Percentiles rank a stretch among this genome's conserved stretches.
These are phyloP conservation scores for Trifolium fragiferum DNA, from an alignment of 306 rosid species.

Conservation along the genomic window DNA sequence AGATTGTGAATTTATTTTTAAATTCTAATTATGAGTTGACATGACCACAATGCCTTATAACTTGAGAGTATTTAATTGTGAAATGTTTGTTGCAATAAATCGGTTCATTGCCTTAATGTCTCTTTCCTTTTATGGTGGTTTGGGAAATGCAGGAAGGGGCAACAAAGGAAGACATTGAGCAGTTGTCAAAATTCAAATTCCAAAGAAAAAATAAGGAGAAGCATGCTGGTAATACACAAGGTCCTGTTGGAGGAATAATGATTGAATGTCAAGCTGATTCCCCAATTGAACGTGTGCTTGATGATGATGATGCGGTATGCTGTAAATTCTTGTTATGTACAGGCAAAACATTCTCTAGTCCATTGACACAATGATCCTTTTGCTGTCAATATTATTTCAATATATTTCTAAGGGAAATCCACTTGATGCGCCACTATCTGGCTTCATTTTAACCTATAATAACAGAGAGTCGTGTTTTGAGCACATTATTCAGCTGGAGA, in stretches of 20 bases:
- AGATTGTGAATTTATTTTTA: conserved; percentile 16
- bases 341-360: conserved; percentile 11
- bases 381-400: conserved; percentile 27
- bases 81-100: conserved; percentile 31
- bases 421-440: conserved; percentile 10
- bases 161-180: conserved; percentile 89
- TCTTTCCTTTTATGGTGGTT: conserved; percentile 35
- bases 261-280: conserved; percentile 76
- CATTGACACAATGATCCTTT: background rate
- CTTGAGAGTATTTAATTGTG: conserved; percentile 17
- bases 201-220: conserved; percentile 63
- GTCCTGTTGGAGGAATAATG: conserved; percentile 80
- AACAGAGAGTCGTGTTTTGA: conserved; percentile 24
- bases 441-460: conserved; percentile 11
- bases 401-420: conserved; percentile 35
- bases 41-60: conserved; percentile 26
- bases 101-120: conserved; percentile 18
- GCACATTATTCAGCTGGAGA: background rate
- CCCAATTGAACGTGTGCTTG: conserved; percentile 72
- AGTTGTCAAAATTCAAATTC: conserved; percentile 80
- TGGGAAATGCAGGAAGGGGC: conserved; percentile 87
- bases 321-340: background rate
- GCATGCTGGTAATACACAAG: conserved; percentile 59
- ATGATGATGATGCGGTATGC: conserved; percentile 86
- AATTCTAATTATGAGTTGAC: background rate